phyloP scores from a whole-genome alignment of 1,284 basidiomycete genomes.

The Rhodotorula sp. region DNA sequence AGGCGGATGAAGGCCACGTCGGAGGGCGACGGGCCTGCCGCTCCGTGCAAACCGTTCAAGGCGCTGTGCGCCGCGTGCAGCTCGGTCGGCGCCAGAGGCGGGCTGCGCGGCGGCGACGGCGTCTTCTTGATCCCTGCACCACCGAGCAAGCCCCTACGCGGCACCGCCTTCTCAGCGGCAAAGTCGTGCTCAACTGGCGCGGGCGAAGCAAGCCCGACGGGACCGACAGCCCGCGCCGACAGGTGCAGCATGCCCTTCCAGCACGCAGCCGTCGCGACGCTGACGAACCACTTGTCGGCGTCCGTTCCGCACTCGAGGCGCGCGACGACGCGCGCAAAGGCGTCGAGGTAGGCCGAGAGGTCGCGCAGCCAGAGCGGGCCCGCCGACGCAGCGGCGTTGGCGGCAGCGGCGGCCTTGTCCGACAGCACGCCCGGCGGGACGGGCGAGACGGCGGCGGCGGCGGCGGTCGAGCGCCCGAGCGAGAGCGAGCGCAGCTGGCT shows the following conservation, averaged over 20 bases:
- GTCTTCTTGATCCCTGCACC: slow-evolving; percentile 24
- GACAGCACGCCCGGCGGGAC: neutral
- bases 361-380: slow-evolving; percentile 44
- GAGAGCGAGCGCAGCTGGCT: slow-evolving; percentile 33
- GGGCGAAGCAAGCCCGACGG: neutral
- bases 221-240: slow-evolving; percentile 26
- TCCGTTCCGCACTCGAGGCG: slow-evolving; percentile 39
- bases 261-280: slow-evolving; percentile 38
- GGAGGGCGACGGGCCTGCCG: neutral
- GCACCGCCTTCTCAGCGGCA: slow-evolving; percentile 1
- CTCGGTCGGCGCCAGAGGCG: slow-evolving; percentile 12
- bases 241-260: slow-evolving; percentile 47
- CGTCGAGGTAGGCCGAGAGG: slow-evolving; percentile 34
- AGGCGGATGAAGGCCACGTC: slow-evolving; percentile 41
- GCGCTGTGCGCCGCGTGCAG: neutral
- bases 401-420: neutral
- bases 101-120: slow-evolving; percentile 32
- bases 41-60: neutral
- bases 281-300: slow-evolving; percentile 45
- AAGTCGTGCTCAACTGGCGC: neutral
- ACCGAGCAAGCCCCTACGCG: slow-evolving; percentile 22
- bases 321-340: slow-evolving; percentile 34
- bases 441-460: neutral
- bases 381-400: neutral
- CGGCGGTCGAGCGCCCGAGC: slow-evolving; percentile 20